A percentile compares a stretch with the other conserved stretches of the same genome.
phyloP scores from a whole-genome alignment of 306 rosid genomes.

The Cucumis melo region DNA sequence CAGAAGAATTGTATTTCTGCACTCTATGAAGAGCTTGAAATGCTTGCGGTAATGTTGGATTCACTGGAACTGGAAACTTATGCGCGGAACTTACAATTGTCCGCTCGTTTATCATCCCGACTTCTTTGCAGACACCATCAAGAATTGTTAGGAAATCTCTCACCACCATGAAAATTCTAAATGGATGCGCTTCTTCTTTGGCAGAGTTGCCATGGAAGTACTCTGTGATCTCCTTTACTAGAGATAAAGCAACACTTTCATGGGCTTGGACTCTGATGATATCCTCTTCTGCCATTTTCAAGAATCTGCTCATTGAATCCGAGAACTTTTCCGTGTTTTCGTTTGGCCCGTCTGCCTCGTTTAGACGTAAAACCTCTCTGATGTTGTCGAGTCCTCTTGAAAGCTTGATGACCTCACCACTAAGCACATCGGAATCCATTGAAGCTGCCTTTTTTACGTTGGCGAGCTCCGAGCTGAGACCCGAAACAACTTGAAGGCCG shows the following conservation, averaged over 20 bases:
- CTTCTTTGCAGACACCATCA: constrained; percentile 91
- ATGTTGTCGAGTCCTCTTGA: constrained; percentile 53
- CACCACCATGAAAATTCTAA: constrained; percentile 86
- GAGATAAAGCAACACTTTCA: constrained; percentile 71
- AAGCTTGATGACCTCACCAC: constrained; percentile 68
- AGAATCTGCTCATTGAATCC: constrained; percentile 65
- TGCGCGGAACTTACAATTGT: constrained; percentile 66
- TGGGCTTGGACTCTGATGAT: constrained; percentile 65
- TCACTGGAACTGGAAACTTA: constrained; percentile 84
- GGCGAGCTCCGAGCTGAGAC: constrained; percentile 64
- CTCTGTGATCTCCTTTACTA: constrained; percentile 92
- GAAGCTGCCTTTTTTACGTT: constrained; percentile 90
- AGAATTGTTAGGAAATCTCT: constrained; percentile 65
- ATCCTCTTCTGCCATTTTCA: constrained; percentile 71
- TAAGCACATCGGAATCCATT: constrained; percentile 77
- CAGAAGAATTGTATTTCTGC: constrained; percentile 34
- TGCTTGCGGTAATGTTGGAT: constrained; percentile 72
- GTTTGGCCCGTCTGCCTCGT: constrained; percentile 18
- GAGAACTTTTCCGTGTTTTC: constrained; percentile 35
- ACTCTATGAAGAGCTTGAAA: constrained; percentile 32
- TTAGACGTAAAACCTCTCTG: constrained; percentile 30
- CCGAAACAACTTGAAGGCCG: constrained; percentile 74
- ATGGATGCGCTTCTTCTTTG: constrained; percentile 96
- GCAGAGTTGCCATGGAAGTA: constrained; percentile 91
- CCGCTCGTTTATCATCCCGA: constrained; percentile 66